Base-by-base conservation (phyloP, 140 eudicot species). In the Ambrosia hybrid region DNA sequence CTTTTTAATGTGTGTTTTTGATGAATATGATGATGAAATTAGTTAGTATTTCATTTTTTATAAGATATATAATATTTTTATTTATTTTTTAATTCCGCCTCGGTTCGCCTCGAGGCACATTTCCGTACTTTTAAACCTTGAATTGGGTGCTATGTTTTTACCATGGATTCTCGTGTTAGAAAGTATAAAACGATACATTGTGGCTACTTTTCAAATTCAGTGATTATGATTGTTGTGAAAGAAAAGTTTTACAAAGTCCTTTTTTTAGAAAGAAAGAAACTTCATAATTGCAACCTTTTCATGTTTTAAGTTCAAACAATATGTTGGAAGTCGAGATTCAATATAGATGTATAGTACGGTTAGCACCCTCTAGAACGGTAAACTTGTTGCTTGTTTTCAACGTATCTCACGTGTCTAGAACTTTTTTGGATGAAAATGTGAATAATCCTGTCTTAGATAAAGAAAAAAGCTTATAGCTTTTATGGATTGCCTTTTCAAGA, bases 221-320 rank as follows among this genome's bases (percentile, higher is more conserved):
- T 21, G 38, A 55, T 9, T 15, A 52, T 55, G 34, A 15, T 55
- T 55, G 11, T 55, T 15, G 60, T 51, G 12, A 3, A 52, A 17
- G 57, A 17, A 17, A 13, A 5, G 26, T 1, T 14, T 52, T 52
- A 0, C 9, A 14, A 3, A 52, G 57, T 52, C 57, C 14, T 1
- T n/a, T 52, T 5, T 52, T 43, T 4, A 4, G 46, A 43, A 52
- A 1, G 57, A 13, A 13, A 52, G 57, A 52, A 52, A n/a, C 21
- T 52, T 52, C 13, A 52, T 51, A 13, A 51, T 52, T 52, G 57
- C 57, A n/a, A 52, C 57, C 57, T n/a, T 52, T 52, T 52, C 17
- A 52, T 52, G 48, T 1, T 6, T 43, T 1, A 43, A 43, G 2
- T 43, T 41, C 48, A 43, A 43, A 43, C 3, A 9, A 43, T 43